Conservation (phyloP, 202 grass and related monocot genomes). For the Zoysia matrella region DNA sequence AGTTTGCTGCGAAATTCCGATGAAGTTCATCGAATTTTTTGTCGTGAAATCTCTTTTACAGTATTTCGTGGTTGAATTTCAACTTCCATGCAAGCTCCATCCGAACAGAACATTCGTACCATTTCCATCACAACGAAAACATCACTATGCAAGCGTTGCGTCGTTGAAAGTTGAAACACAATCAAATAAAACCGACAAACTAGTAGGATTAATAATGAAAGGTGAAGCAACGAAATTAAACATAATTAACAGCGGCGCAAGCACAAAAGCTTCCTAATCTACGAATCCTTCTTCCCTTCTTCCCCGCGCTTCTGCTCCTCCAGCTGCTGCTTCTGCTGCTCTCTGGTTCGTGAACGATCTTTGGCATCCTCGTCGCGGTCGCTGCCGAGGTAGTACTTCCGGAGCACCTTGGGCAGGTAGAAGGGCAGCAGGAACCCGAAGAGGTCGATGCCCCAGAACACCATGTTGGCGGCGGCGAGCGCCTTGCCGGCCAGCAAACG, state of each 20-base stretch:
- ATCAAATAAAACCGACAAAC: neutral
- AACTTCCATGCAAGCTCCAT: too few relatives aligned
- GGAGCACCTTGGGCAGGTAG: slow-evolving; percentile 71
- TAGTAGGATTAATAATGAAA: neutral
- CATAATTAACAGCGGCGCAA: neutral
- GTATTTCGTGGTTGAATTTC: too few relatives aligned
- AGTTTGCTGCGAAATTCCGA: too few relatives aligned
- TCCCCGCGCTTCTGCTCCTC: neutral
- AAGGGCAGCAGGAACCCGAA: slow-evolving; percentile 79
- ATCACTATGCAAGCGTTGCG: too few relatives aligned
- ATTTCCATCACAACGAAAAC: too few relatives aligned
- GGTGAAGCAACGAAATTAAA: neutral
- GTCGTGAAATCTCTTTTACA: too few relatives aligned
- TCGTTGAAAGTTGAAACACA: too few relatives aligned
- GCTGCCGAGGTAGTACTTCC: slow-evolving; percentile 55
- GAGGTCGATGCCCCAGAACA: slow-evolving; percentile 69
- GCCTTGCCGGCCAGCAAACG: slow-evolving; percentile 58
- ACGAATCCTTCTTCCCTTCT: slow-evolving; percentile 48
- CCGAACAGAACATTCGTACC: too few relatives aligned
- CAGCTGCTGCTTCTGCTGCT: neutral
- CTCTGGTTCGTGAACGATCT: neutral
- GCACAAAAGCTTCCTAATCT: neutral
- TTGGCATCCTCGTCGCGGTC: neutral
- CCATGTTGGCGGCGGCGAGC: slow-evolving; percentile 65
- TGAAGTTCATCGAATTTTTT: too few relatives aligned